Percentiles rank a stretch among this genome's conserved stretches.
Conservation (phyloP, 345 rosid genomes). For the Trapa incisa region DNA sequence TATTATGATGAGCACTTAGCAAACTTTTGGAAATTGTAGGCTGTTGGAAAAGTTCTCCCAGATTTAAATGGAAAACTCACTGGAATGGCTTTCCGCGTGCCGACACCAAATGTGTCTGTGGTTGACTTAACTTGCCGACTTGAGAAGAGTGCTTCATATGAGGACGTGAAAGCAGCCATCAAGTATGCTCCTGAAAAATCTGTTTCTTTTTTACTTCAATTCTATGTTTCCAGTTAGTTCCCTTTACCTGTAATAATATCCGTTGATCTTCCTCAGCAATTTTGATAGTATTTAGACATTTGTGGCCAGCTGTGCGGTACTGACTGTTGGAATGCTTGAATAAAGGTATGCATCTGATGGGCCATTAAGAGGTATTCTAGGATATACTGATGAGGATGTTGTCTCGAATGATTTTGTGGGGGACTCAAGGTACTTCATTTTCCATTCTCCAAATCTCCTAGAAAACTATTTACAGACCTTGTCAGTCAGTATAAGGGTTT, state of each 20-base stretch:
- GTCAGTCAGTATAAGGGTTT: neutral
- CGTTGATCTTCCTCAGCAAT: conserved; percentile 2
- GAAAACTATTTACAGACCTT: neutral
- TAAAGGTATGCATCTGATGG: conserved; percentile 88
- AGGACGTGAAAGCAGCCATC: conserved; percentile 86
- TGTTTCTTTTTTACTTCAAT: neutral
- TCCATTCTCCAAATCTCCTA: conserved; percentile 3
- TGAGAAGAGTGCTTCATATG: conserved; percentile 84
- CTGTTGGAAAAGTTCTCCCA: conserved; percentile 99
- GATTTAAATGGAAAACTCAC: conserved; percentile 96
- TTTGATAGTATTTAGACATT: neutral
- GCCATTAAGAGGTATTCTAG: conserved; percentile 80
- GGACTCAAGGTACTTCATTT: conserved; percentile 56
- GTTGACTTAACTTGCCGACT: conserved; percentile 98
- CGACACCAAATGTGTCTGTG: conserved; percentile 91
- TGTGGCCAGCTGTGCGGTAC: neutral
- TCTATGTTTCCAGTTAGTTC: neutral
- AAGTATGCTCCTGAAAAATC: conserved; percentile 34
- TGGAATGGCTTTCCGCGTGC: conserved; percentile 99
- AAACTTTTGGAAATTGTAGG: conserved; percentile 25
- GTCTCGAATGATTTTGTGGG: conserved; percentile 90
- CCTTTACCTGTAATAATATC: neutral
- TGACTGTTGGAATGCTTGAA: neutral
- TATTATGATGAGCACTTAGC: neutral
- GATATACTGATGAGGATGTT: conserved; percentile 93